These are phyloP conservation scores for Zalaria sp. DNA, from an alignment of 2,329 filamentous ascomycete species.

Conservation along the genomic window DNA sequence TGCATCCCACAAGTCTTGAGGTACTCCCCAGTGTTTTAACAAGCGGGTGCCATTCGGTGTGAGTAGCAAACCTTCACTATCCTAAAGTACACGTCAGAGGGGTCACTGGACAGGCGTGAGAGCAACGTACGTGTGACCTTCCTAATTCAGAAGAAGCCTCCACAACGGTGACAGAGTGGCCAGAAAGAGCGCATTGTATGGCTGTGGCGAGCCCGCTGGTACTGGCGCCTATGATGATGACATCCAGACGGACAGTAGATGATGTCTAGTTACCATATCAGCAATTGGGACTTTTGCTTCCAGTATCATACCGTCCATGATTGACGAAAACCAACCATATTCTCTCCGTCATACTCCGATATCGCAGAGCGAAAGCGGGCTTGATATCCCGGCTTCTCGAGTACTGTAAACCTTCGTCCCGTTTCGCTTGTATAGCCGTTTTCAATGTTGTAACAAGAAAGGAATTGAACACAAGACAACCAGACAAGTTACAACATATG, in stretches of 20 bases:
- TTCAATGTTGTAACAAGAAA: too few relatives aligned
- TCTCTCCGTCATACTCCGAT: too few relatives aligned
- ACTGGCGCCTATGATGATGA: neutral
- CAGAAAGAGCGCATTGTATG: neutral
- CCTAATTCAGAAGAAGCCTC: neutral
- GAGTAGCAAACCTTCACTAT: neutral
- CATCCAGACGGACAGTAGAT: neutral
- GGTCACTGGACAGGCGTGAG: neutral
- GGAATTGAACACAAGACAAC: too few relatives aligned
- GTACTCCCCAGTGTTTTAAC: neutral
- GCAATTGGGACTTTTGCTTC: too few relatives aligned
- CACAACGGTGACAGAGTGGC: neutral
- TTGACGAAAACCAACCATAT: too few relatives aligned
- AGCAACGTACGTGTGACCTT: neutral
- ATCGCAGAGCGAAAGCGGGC: too few relatives aligned
- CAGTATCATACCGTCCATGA: too few relatives aligned
- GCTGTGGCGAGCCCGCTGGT: neutral
- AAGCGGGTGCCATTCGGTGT: neutral
- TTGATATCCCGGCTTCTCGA: too few relatives aligned
- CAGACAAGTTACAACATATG: too few relatives aligned
- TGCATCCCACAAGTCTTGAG: neutral
- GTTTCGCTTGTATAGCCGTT: too few relatives aligned
- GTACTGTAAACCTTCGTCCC: too few relatives aligned
- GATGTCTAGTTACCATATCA: neutral
- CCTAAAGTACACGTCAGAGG: neutral